Conservation (phyloP, 2,329 filamentous ascomycete genomes). For the Exophiala viscosa region DNA sequence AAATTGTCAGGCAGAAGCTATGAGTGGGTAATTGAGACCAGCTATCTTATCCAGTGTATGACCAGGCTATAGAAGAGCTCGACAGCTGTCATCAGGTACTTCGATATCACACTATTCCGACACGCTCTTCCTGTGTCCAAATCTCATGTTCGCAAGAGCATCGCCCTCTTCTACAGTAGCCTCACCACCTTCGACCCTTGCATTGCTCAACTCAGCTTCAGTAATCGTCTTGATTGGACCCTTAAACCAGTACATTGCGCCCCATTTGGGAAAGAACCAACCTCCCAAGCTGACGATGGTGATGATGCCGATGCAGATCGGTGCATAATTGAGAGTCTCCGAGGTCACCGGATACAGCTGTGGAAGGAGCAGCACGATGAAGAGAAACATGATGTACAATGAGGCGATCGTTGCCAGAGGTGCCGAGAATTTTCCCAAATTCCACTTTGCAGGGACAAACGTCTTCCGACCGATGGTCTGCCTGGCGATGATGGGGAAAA, state of each 20-base stretch:
- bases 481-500: conserved; percentile 39
- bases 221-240: conserved; percentile 38
- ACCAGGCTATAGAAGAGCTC: not conserved
- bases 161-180: conserved; percentile 23
- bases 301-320: conserved; percentile 39
- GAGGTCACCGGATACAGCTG: conserved; percentile 38
- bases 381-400: conserved; percentile 37
- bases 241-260: conserved; percentile 37
- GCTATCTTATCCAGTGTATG: not conserved
- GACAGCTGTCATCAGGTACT: not conserved
- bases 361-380: conserved; percentile 37
- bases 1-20: conserved; percentile 42
- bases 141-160: conserved; percentile 15
- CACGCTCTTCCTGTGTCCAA: conserved; percentile 19
- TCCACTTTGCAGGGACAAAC: conserved; percentile 37
- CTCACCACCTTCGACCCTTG: conserved; percentile 16
- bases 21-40: conserved; percentile 19
- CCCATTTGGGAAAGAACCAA: conserved; percentile 37
- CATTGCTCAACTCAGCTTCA: conserved; percentile 26
- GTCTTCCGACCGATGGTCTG: conserved; percentile 36
- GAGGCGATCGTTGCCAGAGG: conserved; percentile 31
- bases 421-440: conserved; percentile 33
- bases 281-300: conserved; percentile 35
- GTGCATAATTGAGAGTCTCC: conserved; percentile 40
- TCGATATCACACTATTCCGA: conserved; percentile 1